Base-by-base conservation (phyloP, 31 red algal genomes). In the Bonnemaisonia californica region DNA sequence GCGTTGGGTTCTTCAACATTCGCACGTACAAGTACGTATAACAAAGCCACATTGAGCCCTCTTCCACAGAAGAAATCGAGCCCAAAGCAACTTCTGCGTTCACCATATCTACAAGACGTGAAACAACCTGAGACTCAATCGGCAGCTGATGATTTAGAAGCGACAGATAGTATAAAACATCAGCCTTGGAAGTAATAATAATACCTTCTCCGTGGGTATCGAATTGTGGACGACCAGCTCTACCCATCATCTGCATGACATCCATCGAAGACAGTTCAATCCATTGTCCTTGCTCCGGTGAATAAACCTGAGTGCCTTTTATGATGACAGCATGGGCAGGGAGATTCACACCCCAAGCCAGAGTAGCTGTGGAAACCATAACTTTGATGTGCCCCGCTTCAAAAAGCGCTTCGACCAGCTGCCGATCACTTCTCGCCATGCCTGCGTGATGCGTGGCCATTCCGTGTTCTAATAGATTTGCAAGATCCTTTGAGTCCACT, bases 331-430 rank as follows among this genome's bases (percentile, higher is more conserved):
- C 89, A 85, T 90, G 93, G 33, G 97, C 97, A 26, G 97, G 97
- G 2, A 99, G 78, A 87, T 99, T 99, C 39, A 99, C 97, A 32
- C 97, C 97, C 97, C 97, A 99, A 2, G 97, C 97, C 32, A 99
- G 61, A 22, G 97, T 99, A 28, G 97, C 93, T 51, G 97, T 99
- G 26, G 88, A 94, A 35, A 93, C 77, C 38, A 99, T 47, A 51
- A 95, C 91, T 9, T 87, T 84, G 38, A 99, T 76, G 34, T 91
- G 88, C 13, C 93, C 86, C 12, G 61, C 81, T 33, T 74, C 82
- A 82, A 96, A 99, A 30, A 96, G 61, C 5, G 67, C 62, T 85
- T 99, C 97, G 16, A 99, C 90, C 16, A 91, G 58, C 30, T 87
- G 71, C 29, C 93, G 75, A 74, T 96, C 93, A 60, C 57, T 80